Conservation (phyloP, 2,329 filamentous ascomycete genomes). For the Atkinsonella hypoxylon region DNA sequence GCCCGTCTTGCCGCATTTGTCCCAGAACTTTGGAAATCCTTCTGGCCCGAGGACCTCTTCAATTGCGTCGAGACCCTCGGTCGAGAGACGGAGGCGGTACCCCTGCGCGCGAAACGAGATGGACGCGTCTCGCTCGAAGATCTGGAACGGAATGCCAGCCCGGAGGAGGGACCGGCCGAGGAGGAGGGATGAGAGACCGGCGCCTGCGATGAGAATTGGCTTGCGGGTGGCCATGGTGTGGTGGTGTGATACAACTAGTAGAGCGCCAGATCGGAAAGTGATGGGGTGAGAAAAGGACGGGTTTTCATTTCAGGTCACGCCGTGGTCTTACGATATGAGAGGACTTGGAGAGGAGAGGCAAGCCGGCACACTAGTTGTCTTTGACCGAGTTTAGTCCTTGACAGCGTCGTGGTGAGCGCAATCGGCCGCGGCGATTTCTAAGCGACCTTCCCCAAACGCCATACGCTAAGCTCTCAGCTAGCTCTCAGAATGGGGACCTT, state of each 20-base stretch:
- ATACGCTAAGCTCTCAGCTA: neutral
- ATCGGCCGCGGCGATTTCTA: neutral
- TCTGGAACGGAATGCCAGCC: conserved; percentile 34
- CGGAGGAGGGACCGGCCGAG: conserved; percentile 30
- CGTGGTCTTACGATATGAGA: no score
- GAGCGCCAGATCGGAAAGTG: neutral
- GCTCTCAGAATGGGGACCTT: neutral
- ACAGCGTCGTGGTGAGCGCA: no score
- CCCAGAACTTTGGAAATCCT: conserved; percentile 43
- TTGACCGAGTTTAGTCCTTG: no score
- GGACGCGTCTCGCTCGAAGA: conserved; percentile 43
- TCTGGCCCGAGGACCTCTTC: conserved; percentile 41
- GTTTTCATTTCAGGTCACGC: no score
- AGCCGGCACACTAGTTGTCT: no score
- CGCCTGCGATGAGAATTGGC: conserved; percentile 31
- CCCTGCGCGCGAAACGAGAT: conserved; percentile 47
- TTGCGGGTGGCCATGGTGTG: conserved; percentile 9
- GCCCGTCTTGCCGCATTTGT: conserved; percentile 46
- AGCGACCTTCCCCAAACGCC: neutral
- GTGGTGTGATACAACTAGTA: neutral
- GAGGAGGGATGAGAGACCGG: conserved; percentile 30
- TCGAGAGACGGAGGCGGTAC: conserved; percentile 46
- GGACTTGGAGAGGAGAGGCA: no score
- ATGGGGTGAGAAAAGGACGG: neutral
- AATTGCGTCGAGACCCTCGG: conserved; percentile 46